A percentile compares a stretch with the other conserved stretches of the same genome.
Conservation (phyloP, 2,329 filamentous ascomycete genomes). For the Ophiostoma montium region DNA sequence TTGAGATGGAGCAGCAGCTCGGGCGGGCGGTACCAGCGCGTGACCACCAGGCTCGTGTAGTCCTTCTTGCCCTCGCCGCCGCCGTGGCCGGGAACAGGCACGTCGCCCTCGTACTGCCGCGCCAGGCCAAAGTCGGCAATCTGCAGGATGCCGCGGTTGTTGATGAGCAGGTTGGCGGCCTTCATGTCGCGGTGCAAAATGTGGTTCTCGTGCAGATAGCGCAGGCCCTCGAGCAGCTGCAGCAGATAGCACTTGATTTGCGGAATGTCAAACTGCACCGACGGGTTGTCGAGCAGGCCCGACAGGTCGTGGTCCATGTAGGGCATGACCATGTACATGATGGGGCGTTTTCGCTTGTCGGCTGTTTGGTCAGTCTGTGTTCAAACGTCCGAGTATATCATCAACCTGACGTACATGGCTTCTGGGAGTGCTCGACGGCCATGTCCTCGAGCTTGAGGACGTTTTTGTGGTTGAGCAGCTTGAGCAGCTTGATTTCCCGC, state of each 20-base stretch:
- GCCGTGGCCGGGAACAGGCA: conserved; percentile 61
- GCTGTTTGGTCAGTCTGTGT: conserved; percentile 26
- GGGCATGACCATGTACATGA: conserved; percentile 97
- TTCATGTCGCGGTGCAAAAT: conserved; percentile 99
- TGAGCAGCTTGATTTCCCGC: conserved; percentile 93
- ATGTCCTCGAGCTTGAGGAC: conserved; percentile 84
- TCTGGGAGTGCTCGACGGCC: conserved; percentile 68
- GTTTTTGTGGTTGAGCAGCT: conserved; percentile 85
- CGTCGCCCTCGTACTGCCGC: conserved; percentile 76
- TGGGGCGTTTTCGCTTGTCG: conserved; percentile 66
- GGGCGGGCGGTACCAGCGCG: conserved; percentile 90
- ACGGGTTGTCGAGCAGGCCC: conserved; percentile 86
- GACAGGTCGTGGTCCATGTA: conserved; percentile 99
- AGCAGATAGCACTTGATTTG: conserved; percentile 98
- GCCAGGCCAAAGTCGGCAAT: conserved; percentile 96
- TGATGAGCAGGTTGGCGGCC: conserved; percentile 92
- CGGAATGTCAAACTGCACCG: conserved; percentile 70
- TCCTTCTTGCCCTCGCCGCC: conserved; percentile 77
- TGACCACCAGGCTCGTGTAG: conserved; percentile 94
- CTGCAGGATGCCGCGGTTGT: conserved; percentile 82
- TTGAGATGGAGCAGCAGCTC: conserved; percentile 81
- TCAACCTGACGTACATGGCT: conserved; percentile 41
- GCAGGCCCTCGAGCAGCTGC: conserved; percentile 77
- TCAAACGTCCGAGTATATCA: no score
- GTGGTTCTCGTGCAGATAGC: conserved; percentile 76